Conservation (phyloP, 2,329 filamentous ascomycete species). For the Nigrospora oryzae region DNA sequence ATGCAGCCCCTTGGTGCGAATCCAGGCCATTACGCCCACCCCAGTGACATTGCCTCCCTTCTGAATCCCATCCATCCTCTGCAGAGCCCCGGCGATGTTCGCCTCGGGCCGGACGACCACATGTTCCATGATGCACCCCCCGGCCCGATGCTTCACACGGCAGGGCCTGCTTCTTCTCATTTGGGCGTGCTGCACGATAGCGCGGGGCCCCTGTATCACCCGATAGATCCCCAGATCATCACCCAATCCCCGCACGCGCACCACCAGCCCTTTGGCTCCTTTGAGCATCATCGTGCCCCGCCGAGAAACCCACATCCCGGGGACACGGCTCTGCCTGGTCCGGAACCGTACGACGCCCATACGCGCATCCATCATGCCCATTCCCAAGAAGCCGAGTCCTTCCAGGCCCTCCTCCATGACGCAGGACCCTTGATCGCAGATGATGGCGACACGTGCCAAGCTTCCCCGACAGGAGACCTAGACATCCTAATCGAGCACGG, state of each 20-base stretch:
- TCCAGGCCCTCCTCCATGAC: slow-evolving; percentile 45
- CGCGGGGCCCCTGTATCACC: slow-evolving; percentile 35
- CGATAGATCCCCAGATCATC: slow-evolving; percentile 54
- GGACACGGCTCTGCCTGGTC: too few species aligned
- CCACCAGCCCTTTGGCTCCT: slow-evolving; percentile 20
- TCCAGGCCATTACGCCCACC: slow-evolving; percentile 36
- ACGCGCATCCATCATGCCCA: slow-evolving; percentile 13
- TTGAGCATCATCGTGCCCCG: slow-evolving; percentile 16
- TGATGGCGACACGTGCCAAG: background rate
- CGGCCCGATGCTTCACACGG: slow-evolving; percentile 22
- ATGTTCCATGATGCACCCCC: background rate
- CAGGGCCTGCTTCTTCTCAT: slow-evolving; percentile 10
- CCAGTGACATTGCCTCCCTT: slow-evolving; percentile 38
- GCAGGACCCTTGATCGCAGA: slow-evolving; percentile 27
- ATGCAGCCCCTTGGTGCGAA: slow-evolving; percentile 16
- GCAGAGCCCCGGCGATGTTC: slow-evolving; percentile 18
- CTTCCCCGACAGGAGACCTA: slow-evolving; percentile 13
- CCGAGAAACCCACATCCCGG: too few species aligned
- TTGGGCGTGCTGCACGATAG: slow-evolving; percentile 18
- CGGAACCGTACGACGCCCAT: slow-evolving; percentile 11
- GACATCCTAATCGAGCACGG: slow-evolving; percentile 21
- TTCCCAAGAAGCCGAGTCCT: slow-evolving; percentile 33
- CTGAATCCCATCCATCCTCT: slow-evolving; percentile 20
- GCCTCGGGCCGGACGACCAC: slow-evolving; percentile 17
- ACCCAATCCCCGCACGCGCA: slow-evolving; percentile 26